Conservation (phyloP, 768 basidiomycete species). For the Trametes villosa region DNA sequence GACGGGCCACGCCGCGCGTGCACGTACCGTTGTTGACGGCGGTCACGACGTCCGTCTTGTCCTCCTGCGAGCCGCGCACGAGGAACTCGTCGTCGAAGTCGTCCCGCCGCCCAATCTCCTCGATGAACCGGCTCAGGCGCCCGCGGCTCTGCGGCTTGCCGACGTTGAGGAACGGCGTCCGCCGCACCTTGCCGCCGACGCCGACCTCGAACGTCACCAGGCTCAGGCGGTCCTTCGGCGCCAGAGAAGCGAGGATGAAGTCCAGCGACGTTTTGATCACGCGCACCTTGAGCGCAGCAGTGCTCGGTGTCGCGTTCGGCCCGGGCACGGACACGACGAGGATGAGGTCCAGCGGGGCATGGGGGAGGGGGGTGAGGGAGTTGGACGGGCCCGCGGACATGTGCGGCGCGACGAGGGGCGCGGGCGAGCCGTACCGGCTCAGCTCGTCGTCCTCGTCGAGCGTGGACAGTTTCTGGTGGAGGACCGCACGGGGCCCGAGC, state of each 20-base stretch:
- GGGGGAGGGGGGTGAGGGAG: conserved; percentile 78
- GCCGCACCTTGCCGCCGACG: conserved; percentile 76
- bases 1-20: not conserved
- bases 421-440: conserved; percentile 51
- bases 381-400: conserved; percentile 77
- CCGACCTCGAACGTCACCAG: conserved; percentile 95
- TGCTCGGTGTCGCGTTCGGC: conserved; percentile 68
- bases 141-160: conserved; percentile 70
- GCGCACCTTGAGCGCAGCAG: conserved; percentile 83
- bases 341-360: conserved; percentile 91
- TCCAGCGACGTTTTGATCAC: conserved; percentile 89
- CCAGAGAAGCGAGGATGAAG: conserved; percentile 80
- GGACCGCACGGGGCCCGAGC: conserved; percentile 21
- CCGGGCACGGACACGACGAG: conserved; percentile 89
- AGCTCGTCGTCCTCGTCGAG: conserved; percentile 76
- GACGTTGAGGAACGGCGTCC: conserved; percentile 88
- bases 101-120: conserved; percentile 58
- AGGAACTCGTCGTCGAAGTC: conserved; percentile 62
- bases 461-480: conserved; percentile 58
- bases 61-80: conserved; percentile 80
- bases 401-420: conserved; percentile 68
- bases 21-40: conserved; percentile 90
- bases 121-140: conserved; percentile 78
- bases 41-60: conserved; percentile 96
- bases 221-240: conserved; percentile 79